Base-by-base conservation (phyloP, 345 rosid genomes). In the Eucalyptus polybractea region DNA sequence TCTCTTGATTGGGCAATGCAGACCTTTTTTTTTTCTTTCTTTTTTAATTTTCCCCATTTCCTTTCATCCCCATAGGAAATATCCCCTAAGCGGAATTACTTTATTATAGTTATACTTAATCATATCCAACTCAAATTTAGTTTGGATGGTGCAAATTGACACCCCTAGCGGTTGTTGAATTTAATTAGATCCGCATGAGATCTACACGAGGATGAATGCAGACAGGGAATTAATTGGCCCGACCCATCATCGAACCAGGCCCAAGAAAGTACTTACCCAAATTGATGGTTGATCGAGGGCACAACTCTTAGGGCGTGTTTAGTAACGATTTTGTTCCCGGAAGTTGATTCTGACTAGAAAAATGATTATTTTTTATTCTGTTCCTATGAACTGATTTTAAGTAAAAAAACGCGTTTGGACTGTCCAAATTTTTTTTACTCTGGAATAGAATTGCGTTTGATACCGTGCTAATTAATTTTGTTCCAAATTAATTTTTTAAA, bases 301-400 rank as follows among this genome's bases (percentile, higher is more conserved):
- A 62, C 16, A 27, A 62, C 31, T 3, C 69, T 27, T 2, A 22
- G 27, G 44, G 45, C 8, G 8, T 8, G 8, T 44, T 44, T 44
- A 1, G 2, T 42, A 44, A 44, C 8, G 3, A 44, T 44, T 44
- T 0, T 42, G 8, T 42, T 42, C 1, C 1, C 6, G 42, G 7
- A 7, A 42, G 7, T 2, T 42, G 7, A 42, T 42, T 6, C 2
- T 6, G 42, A 42, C 7, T 42, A 42, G 44, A 42, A 42, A 42
- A 42, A 42, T 42, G 44, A 42, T 42, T 42, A 7, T 42, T 42
- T 42, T 42, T 42, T 7, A 42, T 42, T 42, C 1, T 7, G 44
- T 42, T 42, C 8, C 2, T 1, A 0, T 0, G 2, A 7, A 42
- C 2, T 7, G 2, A 44, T 44, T 44, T 0, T 44, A 0, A 7